Base-by-base conservation (phyloP, 352 stramenopile species). In the Phytophthora aleatoria region DNA sequence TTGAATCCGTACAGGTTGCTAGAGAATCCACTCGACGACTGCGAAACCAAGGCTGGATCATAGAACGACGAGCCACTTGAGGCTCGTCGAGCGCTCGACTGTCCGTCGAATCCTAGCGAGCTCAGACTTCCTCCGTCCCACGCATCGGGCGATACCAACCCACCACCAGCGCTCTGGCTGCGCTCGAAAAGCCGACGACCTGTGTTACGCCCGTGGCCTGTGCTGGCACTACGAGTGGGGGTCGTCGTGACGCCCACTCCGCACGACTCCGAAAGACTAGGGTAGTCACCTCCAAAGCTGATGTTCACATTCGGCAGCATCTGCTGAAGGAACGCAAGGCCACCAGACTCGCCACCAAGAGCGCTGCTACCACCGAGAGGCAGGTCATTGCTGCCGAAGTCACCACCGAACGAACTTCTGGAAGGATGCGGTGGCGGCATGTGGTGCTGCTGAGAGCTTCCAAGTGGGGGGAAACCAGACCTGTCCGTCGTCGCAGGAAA, bases 271-370 rank as follows among this genome's bases (percentile, higher is more conserved):
- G 44, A 39, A n/a, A 65, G 15, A 28, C 54, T 75, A 12, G 72
- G 61, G 43, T 87, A 92, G 44, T 93, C 81, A 16, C 83, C 81
- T n/a, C 86, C 85, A 51, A 83, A 91, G 73, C 86, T 95, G 51
- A 95, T 95, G 73, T 95, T 93, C 30, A 95, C 86, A 54, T 95
- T 95, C 9, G 86, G 86, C 15, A 95, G 80, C 86, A 95, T 95
- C 59, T 92, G 82, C 78, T 95, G 86, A 28, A 95, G 69, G 63
- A 93, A 95, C 38, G 84, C 86, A 1, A 95, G 69, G 0, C 86
- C 86, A 13, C 60, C 61, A 11, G 66, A 54, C 41, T 60, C 66
- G 1, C 51, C 62, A 28, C 49, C 28, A 5, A 74, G 28, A 33
- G 35, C 38, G 10, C 50, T 33, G 36, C 41, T 64, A 42, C 59